Evolutionary conservation across 495 filamentous ascomycete species (phyloP).

Genomic region (Parmelia sp.): DNA sequence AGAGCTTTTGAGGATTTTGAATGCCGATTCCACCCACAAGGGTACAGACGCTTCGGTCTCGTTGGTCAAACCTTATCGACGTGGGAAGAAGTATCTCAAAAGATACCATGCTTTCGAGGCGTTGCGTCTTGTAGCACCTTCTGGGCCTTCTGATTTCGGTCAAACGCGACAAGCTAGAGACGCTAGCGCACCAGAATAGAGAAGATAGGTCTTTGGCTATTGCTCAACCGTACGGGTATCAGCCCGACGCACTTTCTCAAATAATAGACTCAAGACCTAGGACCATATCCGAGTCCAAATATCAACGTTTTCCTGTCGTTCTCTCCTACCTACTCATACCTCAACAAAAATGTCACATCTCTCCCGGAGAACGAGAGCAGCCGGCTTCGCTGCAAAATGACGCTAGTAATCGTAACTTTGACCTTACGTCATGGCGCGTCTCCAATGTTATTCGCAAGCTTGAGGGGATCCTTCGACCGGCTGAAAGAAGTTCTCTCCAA

Average conservation of each 20-base stretch:
- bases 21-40: not conserved
- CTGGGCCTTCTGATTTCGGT: not conserved
- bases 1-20: not conserved
- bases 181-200: not conserved
- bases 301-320: too few species aligned
- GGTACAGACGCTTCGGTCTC: not conserved
- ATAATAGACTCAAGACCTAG: too few species aligned
- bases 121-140: not conserved
- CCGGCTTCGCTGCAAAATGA: too few species aligned
- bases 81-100: not conserved
- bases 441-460: not conserved
- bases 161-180: not conserved
- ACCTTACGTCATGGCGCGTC: too few species aligned
- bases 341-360: too few species aligned
- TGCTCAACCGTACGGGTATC: too few species aligned
- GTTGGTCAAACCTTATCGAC: conserved; percentile 1
- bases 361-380: too few species aligned
- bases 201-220: not conserved
- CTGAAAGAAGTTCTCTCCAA: not conserved
- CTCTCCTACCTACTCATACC: too few species aligned
- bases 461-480: not conserved
- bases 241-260: too few species aligned
- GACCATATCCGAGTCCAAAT: too few species aligned
- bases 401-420: too few species aligned
- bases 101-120: conserved; percentile 1